Evolutionary conservation across 2,329 filamentous ascomycete species (phyloP).

Genomic region (Colletotrichum cereale): DNA sequence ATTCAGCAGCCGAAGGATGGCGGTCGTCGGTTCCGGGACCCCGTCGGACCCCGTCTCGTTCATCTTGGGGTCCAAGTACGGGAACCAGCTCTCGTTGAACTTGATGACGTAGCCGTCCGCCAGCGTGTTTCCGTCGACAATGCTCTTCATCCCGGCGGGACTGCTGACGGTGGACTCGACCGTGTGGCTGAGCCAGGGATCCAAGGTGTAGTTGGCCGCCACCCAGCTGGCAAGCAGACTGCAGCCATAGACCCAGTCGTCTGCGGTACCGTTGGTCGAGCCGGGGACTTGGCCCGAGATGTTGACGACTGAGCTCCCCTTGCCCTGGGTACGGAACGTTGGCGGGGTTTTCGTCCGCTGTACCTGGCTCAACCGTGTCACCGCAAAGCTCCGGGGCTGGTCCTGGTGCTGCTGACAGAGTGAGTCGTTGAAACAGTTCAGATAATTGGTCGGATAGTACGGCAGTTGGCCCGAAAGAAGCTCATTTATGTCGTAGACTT

Average conservation of each 20-base stretch:
- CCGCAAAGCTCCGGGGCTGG: neutral
- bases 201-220: neutral
- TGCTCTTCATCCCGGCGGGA: neutral
- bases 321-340: neutral
- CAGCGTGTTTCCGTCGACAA: neutral
- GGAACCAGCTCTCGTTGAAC: conserved; percentile 5
- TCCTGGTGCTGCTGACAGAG: neutral
- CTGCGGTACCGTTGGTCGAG: too few relatives aligned
- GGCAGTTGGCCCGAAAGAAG: neutral
- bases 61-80: neutral
- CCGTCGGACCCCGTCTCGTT: neutral
- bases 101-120: neutral
- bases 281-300: neutral
- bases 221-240: conserved; percentile 1
- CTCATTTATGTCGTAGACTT: neutral
- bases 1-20: neutral
- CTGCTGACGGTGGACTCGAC: neutral
- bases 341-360: neutral
- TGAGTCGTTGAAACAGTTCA: conserved; percentile 2
- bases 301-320: neutral
- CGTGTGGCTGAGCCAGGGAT: neutral
- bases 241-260: neutral
- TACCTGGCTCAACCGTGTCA: neutral
- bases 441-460: neutral
- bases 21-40: neutral